A percentile compares a stretch with the other conserved stretches of the same genome.
These are phyloP conservation scores for Fusarium sp. DNA, from an alignment of 2,329 filamentous ascomycete genomes.

Conservation along the genomic window DNA sequence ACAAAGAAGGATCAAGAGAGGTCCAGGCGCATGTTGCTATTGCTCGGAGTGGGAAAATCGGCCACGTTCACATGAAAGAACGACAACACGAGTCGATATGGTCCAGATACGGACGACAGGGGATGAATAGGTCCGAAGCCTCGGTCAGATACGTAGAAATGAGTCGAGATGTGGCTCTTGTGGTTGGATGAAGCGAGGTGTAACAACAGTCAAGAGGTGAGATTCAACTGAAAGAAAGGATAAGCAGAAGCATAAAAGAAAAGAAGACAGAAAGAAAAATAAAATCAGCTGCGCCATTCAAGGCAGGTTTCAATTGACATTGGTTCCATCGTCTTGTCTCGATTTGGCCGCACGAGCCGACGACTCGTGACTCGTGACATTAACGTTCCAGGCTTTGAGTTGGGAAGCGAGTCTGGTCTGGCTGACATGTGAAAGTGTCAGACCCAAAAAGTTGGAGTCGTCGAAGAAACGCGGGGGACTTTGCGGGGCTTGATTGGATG, in stretches of 20 bases:
- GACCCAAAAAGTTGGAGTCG: conserved; percentile 11
- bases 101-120: background rate
- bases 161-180: conserved; percentile 12
- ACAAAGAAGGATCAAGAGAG: conserved; percentile 21
- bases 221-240: background rate
- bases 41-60: conserved; percentile 18
- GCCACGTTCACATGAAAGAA: conserved; percentile 41
- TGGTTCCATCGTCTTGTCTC: conserved; percentile 5
- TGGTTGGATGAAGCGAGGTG: background rate
- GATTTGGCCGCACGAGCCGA: conserved; percentile 34
- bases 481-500: conserved; percentile 8
- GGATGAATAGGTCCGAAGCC: conserved; percentile 6
- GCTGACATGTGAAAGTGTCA: conserved; percentile 44
- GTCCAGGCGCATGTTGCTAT: conserved; percentile 33
- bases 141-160: conserved; percentile 22
- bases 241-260: background rate
- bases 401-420: background rate
- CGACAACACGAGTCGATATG: conserved; percentile 15
- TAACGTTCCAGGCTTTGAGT: background rate
- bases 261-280: background rate
- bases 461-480: conserved; percentile 20
- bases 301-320: conserved; percentile 6
- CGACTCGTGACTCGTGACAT: conserved; percentile 40
- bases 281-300: background rate
- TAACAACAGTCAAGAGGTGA: background rate